Base-by-base conservation (phyloP, 106 monocot species). In the Dioscorea alata region DNA sequence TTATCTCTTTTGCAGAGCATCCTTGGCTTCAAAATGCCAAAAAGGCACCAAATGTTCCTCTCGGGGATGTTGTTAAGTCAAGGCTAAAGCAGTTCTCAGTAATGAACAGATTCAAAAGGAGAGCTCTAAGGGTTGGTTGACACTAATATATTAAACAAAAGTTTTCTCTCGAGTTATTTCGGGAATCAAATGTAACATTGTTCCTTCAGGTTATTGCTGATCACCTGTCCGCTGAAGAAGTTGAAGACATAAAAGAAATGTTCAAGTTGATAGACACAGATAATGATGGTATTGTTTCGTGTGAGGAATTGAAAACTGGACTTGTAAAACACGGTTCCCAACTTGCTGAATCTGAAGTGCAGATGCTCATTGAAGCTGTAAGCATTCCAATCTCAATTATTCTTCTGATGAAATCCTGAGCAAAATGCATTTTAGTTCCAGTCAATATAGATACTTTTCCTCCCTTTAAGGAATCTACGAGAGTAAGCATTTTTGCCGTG, bases 51-150 rank as follows among this genome's bases (percentile, higher is more conserved):
- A 89, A 92, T 83, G 85, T 92, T 69, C 92, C 92, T 71, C 92
- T 97, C 77, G 97, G 97, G 65, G 97, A 92, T 84, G 89, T 90
- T 66, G 97, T 97, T 50, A 92, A 97, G 74, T 92, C 92, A 70
- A 84, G 97, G 65, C 89, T 97, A 53, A 97, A 97, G 68, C 97
- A 97, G 63, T 97, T 97, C 69, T 92, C 92, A 60, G 82, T 82
- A 79, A 97, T 97, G 97, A 97, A 92, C 66, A 82, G 92, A 64
- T 97, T 97, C 71, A 97, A 97, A 80, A 92, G 97, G 53, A 97
- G 82, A 78, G 97, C 92, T 71, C 75, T 97, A 57, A 84, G 97
- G 83, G 97, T 97, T 57, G 22, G 84, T 80, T 68, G 52, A 13
- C 23, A 22, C 13, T 58, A 33, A n/a, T 62, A 32, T 18, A 51